phyloP scores from a whole-genome alignment of 148 eudicot genomes.

The Oxyria digyna region DNA sequence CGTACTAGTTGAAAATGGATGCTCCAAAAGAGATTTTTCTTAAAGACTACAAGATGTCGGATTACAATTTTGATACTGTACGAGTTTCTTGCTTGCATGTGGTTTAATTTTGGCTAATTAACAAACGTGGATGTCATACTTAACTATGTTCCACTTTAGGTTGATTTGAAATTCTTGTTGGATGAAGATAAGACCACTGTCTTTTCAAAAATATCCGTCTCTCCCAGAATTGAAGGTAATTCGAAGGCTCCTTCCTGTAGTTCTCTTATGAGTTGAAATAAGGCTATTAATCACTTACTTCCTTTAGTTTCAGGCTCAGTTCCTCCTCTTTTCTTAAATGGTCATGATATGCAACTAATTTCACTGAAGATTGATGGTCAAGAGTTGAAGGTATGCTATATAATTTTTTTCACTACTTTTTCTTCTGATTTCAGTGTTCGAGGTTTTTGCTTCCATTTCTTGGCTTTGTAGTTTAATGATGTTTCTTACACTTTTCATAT shows the following conservation, averaged over 20 bases:
- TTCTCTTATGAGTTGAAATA: not conserved
- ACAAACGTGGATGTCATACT: conserved; percentile 2
- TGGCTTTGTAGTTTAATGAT: not conserved
- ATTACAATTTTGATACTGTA: conserved; percentile 72
- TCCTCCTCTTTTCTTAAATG: conserved; percentile 71
- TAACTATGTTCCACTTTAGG: conserved; percentile 26
- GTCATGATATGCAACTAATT: conserved; percentile 63
- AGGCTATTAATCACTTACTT: not conserved
- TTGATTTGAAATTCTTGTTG: conserved; percentile 70
- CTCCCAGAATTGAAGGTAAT: conserved; percentile 66
- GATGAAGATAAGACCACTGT: conserved; percentile 87
- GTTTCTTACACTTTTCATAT: not conserved
- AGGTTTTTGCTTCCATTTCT: not conserved
- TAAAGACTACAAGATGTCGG: conserved; percentile 90
- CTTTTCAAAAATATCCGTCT: conserved; percentile 53
- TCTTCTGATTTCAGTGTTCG: not conserved
- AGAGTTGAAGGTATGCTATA: conserved; percentile 46
- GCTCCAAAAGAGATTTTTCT: conserved; percentile 83
- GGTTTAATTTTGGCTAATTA: conserved; percentile 6
- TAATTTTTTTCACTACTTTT: too few relatives aligned
- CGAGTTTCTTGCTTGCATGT: not conserved
- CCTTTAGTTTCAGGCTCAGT: conserved; percentile 32
- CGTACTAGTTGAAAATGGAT: conserved; percentile 65
- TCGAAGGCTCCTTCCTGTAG: too few relatives aligned
- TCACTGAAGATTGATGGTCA: conserved; percentile 53